Evolutionary conservation across 495 filamentous ascomycete species (phyloP).

Genomic region (Penicillium argentinense): DNA sequence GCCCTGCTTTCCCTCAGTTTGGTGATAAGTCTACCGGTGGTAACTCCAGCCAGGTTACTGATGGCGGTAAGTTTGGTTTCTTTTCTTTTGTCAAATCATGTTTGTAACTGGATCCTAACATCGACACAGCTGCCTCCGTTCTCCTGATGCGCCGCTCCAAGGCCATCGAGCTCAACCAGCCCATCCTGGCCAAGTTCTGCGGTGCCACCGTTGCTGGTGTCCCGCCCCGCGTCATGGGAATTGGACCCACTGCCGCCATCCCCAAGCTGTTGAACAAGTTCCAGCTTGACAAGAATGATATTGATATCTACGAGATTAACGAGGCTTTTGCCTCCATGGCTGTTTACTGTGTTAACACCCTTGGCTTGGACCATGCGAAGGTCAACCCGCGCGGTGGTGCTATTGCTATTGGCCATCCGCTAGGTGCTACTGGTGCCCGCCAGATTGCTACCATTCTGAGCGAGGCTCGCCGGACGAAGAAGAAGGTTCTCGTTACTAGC

Average conservation of each 20-base stretch:
- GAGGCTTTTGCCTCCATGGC: constrained; percentile 98
- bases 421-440: constrained; percentile 76
- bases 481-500: constrained; percentile 79
- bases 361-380: constrained; percentile 78
- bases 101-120: constrained; percentile 10
- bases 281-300: constrained; percentile 74
- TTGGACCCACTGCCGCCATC: constrained; percentile 90
- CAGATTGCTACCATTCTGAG: constrained; percentile 85
- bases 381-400: constrained; percentile 87
- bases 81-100: neutral
- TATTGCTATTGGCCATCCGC: constrained; percentile 76
- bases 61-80: constrained; percentile 59
- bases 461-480: constrained; percentile 73
- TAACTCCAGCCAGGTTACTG: constrained; percentile 95
- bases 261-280: constrained; percentile 87
- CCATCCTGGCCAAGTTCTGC: constrained; percentile 92
- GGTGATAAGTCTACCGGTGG: constrained; percentile 87
- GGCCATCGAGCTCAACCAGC: constrained; percentile 83
- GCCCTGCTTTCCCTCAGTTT: constrained; percentile 86
- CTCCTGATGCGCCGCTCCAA: constrained; percentile 92
- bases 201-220: constrained; percentile 89
- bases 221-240: constrained; percentile 93
- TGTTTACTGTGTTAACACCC: constrained; percentile 80
- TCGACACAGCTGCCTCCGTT: constrained; percentile 68
- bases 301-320: constrained; percentile 92